Evolutionary conservation across 2,329 filamentous ascomycete genomes (phyloP).

Genomic region (Grosmannia huntii): DNA sequence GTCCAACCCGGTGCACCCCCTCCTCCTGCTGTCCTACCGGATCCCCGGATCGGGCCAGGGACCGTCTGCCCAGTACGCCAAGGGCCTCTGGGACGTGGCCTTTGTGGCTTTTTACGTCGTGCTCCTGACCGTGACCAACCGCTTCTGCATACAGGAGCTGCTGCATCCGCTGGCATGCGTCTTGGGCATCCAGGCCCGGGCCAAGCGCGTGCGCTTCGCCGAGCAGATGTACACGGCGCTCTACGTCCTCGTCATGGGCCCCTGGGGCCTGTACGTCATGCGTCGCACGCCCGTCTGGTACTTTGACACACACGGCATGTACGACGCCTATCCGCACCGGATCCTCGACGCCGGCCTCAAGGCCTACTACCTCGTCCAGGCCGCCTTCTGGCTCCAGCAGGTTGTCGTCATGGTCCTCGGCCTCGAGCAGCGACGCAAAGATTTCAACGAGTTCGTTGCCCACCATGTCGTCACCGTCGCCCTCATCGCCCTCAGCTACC

Average conservation of each 20-base stretch:
- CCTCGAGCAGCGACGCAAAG: conserved; percentile 86
- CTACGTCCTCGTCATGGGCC: conserved; percentile 75
- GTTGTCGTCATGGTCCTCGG: conserved; percentile 75
- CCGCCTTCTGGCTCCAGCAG: conserved; percentile 91
- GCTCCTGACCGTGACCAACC: conserved; percentile 82
- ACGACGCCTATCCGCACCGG: conserved; percentile 76
- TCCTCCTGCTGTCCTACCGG: conserved; percentile 83
- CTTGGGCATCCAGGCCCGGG: conserved; percentile 55
- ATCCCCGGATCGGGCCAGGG: conserved; percentile 35
- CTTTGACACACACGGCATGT: conserved; percentile 85
- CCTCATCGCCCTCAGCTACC: conserved; percentile 76
- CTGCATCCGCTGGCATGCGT: conserved; percentile 62
- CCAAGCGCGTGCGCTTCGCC: conserved; percentile 85
- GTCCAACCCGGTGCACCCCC: conserved; percentile 65
- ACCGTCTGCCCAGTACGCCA: conserved; percentile 61
- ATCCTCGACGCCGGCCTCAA: conserved; percentile 75
- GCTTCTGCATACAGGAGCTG: conserved; percentile 89
- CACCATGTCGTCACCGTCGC: conserved; percentile 83
- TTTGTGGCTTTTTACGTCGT: conserved; percentile 85
- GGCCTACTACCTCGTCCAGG: conserved; percentile 91
- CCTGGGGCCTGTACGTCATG: conserved; percentile 84
- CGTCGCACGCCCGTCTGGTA: conserved; percentile 85
- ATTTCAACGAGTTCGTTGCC: conserved; percentile 84
- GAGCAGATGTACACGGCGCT: conserved; percentile 90
- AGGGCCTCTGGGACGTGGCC: conserved; percentile 70